phyloP scores from a whole-genome alignment of 192 early-diverging fungal genomes.

The Podila verticillata region DNA sequence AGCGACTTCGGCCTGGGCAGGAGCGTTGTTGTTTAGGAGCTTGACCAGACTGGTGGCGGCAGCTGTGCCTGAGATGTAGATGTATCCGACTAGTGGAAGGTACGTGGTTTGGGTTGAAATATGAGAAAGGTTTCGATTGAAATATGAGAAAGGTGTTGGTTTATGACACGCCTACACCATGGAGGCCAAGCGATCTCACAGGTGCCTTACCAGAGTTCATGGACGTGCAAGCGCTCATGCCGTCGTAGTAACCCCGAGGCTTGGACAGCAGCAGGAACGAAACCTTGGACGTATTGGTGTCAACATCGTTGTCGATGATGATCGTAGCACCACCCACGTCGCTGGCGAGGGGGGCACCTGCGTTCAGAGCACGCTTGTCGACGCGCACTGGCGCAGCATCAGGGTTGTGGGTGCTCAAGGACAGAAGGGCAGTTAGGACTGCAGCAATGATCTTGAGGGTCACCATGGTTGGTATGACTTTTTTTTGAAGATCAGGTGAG shows the following conservation, averaged over 20 bases:
- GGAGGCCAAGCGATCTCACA: neutral
- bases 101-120: too few species aligned
- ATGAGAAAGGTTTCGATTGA: too few species aligned
- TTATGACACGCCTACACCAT: too few species aligned
- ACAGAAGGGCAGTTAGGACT: too few species aligned
- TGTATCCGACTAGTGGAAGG: constrained; percentile 3
- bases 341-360: neutral
- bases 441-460: too few species aligned
- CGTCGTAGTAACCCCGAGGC: constrained; percentile 6
- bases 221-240: constrained; percentile 3
- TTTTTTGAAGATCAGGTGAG: too few species aligned
- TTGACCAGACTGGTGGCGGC: neutral
- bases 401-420: too few species aligned
- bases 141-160: too few species aligned
- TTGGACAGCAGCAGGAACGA: constrained; percentile 7
- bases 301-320: constrained; percentile 4
- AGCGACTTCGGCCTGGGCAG: constrained; percentile 5
- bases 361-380: constrained; percentile 2
- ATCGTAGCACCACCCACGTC: neutral
- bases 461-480: too few species aligned
- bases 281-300: neutral
- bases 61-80: constrained; percentile 9
- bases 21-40: constrained; percentile 2
- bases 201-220: constrained; percentile 1
- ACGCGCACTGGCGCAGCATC: neutral